Conservation (phyloP, 139 green algal genomes). For the Zygnema cylindricum region DNA sequence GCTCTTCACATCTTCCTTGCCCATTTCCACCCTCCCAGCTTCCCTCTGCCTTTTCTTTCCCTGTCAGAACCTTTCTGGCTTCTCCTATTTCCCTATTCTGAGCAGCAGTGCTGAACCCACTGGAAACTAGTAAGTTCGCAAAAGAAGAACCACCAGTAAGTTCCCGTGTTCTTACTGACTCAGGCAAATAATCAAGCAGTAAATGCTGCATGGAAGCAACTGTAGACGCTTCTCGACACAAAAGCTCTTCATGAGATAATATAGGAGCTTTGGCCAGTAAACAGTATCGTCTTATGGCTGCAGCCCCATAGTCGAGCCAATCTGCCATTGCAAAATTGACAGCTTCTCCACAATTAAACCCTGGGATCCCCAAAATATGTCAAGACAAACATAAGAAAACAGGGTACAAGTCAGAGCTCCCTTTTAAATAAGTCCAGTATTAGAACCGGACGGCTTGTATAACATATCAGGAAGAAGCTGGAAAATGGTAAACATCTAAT, state of each 20-base stretch:
- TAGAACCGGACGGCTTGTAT: too few species aligned
- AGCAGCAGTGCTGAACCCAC: neutral
- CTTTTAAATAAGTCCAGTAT: too few species aligned
- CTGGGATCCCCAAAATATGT: slow-evolving; percentile 51
- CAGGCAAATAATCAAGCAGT: neutral
- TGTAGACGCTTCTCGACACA: slow-evolving; percentile 14
- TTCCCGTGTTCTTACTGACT: too few species aligned
- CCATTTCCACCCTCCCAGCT: neutral
- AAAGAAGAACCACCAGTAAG: too few species aligned
- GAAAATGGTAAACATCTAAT: too few species aligned
- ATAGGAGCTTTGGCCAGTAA: slow-evolving; percentile 20
- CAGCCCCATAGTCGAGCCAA: slow-evolving; percentile 75
- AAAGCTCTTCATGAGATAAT: slow-evolving; percentile 48
- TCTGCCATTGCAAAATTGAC: slow-evolving; percentile 85
- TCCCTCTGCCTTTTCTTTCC: neutral
- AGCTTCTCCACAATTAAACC: slow-evolving; percentile 86
- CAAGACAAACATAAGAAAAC: neutral
- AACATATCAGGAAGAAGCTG: too few species aligned
- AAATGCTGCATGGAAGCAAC: neutral
- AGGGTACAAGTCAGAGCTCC: too few species aligned
- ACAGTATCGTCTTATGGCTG: slow-evolving; percentile 7
- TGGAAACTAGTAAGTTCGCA: too few species aligned
- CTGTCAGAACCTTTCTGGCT: neutral
- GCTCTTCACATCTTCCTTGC: neutral
- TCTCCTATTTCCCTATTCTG: too few species aligned